Evolutionary conservation across 75 land plant species (phyloP), one percentile per base, ranked within the genome.

Genomic region (Pinus albicaulis): DNA sequence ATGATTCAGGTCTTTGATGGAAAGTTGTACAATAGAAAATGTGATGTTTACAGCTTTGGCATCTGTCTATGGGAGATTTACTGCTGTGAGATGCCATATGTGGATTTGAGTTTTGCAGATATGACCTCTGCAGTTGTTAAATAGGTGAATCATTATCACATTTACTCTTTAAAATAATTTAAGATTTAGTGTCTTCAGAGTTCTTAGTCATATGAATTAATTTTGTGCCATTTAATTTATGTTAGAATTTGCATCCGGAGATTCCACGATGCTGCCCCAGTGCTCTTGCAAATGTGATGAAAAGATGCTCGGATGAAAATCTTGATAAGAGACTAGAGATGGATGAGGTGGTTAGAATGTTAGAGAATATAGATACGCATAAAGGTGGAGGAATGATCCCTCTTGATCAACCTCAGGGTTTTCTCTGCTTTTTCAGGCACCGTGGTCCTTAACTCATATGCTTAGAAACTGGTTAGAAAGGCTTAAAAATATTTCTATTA

Each of bases 31-130:
- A 92, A 96, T 71, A 82, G 95, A 71, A 96, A 96, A 80, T 96
- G 99, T 73, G 99, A 96, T 74, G 99, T 96, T 14, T 96, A 96
- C 83, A 96, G 99, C 77, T 96, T 96, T 79, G 99, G 98, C 1
- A 92, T 96, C 59, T 96, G 99, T 57, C 77, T 96, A 22, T 96
- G 99, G 99, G 99, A 96, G 78, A 90, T 88, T 55, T 96, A 94
- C 84, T 94, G 99, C 83, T 94, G 99, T 78, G 98, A 94, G 81
- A 94, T 96, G 98, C 99, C 99, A 61, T 96, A 93, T 89, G 83
- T 92, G 62, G 92, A 90, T 74, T 90, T 93, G 31, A 94, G 94
- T 78, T 93, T 96, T 83, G 88, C 98, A 6, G 99, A 96, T 58
- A 89, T 96, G 77, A 92, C 99, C 15, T 88, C 93, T 57, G 97